A percentile compares a stretch with the other conserved stretches of the same genome.
Evolutionary conservation across 2,329 filamentous ascomycete genomes (phyloP).

Genomic region (Rhynchosporium graminicola): DNA sequence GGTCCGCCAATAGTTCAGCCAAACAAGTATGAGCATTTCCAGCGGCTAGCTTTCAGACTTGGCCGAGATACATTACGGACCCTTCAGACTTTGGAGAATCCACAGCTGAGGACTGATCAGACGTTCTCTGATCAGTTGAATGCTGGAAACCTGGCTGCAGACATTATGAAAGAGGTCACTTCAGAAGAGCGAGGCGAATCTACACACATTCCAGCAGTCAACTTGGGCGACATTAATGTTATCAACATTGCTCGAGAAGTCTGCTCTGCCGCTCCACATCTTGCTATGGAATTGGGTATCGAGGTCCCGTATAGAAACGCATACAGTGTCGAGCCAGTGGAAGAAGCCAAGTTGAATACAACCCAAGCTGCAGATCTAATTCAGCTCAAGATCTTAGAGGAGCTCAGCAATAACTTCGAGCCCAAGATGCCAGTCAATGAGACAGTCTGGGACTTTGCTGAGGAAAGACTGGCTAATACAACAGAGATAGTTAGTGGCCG

Average conservation of each 20-base stretch:
- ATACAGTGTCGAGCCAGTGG: background rate
- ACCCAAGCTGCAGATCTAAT: slow-evolving; percentile 27
- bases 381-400: slow-evolving; percentile 36
- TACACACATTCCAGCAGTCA: background rate
- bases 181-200: slow-evolving; percentile 10
- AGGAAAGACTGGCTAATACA: slow-evolving; percentile 11
- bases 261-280: slow-evolving; percentile 28
- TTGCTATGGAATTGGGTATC: slow-evolving; percentile 25
- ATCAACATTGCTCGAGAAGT: slow-evolving; percentile 29
- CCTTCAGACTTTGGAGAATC: background rate
- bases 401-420: slow-evolving; percentile 37
- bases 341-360: slow-evolving; percentile 13
- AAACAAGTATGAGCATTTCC: slow-evolving; percentile 31
- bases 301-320: background rate
- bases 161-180: slow-evolving; percentile 15
- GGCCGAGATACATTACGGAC: slow-evolving; percentile 26
- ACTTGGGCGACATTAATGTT: slow-evolving; percentile 14
- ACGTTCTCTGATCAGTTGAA: background rate
- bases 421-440: slow-evolving; percentile 34
- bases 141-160: background rate
- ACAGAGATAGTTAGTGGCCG: background rate
- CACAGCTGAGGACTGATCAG: background rate
- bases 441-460: slow-evolving; percentile 37
- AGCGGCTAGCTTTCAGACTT: slow-evolving; percentile 29
- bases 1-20: slow-evolving; percentile 34